Percentiles rank a stretch among this genome's conserved stretches.
phyloP scores from a whole-genome alignment of 768 basidiomycete species.

The Russula griseocarnosa region DNA sequence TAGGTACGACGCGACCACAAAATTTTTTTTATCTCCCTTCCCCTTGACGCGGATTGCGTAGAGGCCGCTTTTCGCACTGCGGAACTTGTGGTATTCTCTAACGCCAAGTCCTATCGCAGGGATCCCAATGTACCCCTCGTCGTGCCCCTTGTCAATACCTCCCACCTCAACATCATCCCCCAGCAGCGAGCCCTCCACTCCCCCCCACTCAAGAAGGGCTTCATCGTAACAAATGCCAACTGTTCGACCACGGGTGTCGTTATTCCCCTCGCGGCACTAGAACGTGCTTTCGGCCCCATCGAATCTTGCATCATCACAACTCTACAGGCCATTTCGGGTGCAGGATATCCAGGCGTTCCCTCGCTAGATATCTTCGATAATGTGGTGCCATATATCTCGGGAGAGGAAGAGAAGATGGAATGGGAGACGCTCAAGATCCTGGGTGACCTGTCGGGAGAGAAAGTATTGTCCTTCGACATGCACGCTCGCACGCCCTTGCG shows the following conservation, averaged over 20 bases:
- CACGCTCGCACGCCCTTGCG: conserved; percentile 76
- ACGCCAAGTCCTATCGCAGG: conserved; percentile 92
- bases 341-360: conserved; percentile 93
- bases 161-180: conserved; percentile 76
- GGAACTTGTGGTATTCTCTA: conserved; percentile 91
- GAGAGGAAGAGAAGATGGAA: conserved; percentile 97
- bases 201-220: conserved; percentile 73
- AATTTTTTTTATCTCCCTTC: conserved; percentile 3
- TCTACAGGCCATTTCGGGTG: conserved; percentile 96
- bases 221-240: conserved; percentile 98
- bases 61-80: conserved; percentile 84
- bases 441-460: conserved; percentile 57
- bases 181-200: conserved; percentile 72
- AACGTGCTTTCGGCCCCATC: conserved; percentile 89
- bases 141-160: conserved; percentile 92
- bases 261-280: conserved; percentile 86
- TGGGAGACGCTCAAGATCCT: conserved; percentile 99
- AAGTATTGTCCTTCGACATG: conserved; percentile 72
- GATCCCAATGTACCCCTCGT: conserved; percentile 92
- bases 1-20: conserved; percentile 55
- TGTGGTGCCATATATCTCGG: conserved; percentile 88
- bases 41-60: conserved; percentile 33
- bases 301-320: conserved; percentile 90
- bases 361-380: conserved; percentile 93
- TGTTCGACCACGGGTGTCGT: conserved; percentile 94